Conservation (phyloP, 805 yeast species). For the Ogataea populi-albae region DNA sequence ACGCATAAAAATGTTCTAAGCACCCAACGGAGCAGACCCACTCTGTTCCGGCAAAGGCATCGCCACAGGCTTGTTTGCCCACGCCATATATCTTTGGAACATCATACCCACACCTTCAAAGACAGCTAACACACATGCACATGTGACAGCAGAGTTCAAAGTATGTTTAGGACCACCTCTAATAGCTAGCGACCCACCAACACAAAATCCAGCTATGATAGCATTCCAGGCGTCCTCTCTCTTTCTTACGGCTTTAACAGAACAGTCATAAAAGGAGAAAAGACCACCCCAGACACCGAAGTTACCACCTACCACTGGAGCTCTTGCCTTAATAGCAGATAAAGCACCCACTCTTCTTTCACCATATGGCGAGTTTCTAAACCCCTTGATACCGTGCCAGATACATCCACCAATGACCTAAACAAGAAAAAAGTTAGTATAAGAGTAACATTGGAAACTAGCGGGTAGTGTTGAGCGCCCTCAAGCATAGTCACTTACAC, state of each 20-base stretch:
- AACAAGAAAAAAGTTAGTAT: conserved; percentile 23
- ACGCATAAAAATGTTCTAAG: conserved; percentile 11
- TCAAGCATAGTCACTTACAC: conserved; percentile 49
- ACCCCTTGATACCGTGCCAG: conserved; percentile 99
- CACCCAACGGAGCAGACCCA: conserved; percentile 25
- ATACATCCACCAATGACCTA: conserved; percentile 88
- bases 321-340: conserved; percentile 90
- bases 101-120: conserved; percentile 98
- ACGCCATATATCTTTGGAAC: conserved; percentile 86
- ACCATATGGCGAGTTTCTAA: conserved; percentile 96
- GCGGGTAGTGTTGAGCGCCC: neutral
- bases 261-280: conserved; percentile 92
- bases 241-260: conserved; percentile 91
- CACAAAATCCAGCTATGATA: conserved; percentile 94
- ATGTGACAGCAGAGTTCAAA: conserved; percentile 92
- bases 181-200: conserved; percentile 96
- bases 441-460: neutral
- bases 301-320: conserved; percentile 98
- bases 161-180: conserved; percentile 99
- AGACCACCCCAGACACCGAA: conserved; percentile 99
- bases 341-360: conserved; percentile 90
- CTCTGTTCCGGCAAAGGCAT: conserved; percentile 52
- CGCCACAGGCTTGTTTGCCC: conserved; percentile 71
- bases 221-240: conserved; percentile 99
- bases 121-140: conserved; percentile 95